These are phyloP conservation scores for Xylaria sp. DNA, from an alignment of 2,329 filamentous ascomycete species.

Conservation along the genomic window DNA sequence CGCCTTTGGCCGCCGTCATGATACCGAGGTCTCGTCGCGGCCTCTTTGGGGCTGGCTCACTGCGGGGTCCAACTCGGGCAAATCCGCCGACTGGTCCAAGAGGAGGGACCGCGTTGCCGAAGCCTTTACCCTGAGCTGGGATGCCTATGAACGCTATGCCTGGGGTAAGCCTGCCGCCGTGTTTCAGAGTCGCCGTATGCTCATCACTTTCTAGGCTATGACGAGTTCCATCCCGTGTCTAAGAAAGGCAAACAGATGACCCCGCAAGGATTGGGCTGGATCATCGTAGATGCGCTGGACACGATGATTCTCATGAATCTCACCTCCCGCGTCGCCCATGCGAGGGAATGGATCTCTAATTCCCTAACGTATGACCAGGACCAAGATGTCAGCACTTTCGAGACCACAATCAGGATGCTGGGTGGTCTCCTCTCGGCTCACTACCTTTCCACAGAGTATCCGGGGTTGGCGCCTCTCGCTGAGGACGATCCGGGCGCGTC, in stretches of 20 bases:
- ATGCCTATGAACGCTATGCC: slow-evolving; percentile 86
- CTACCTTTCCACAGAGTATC: slow-evolving; percentile 85
- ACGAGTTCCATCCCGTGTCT: slow-evolving; percentile 83
- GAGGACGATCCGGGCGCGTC: slow-evolving; percentile 72
- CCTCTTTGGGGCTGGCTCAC: slow-evolving; percentile 62
- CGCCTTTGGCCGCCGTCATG: slow-evolving; percentile 50
- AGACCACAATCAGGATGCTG: slow-evolving; percentile 97
- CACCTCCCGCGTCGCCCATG: slow-evolving; percentile 80
- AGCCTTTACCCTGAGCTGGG: slow-evolving; percentile 89
- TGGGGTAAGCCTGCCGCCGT: slow-evolving; percentile 71
- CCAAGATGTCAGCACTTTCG: slow-evolving; percentile 95
- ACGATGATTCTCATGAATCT: slow-evolving; percentile 99
- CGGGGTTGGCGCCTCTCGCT: slow-evolving; percentile 72
- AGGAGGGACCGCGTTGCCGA: slow-evolving; percentile 82
- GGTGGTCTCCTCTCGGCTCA: slow-evolving; percentile 91
- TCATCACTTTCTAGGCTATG: slow-evolving; percentile 59
- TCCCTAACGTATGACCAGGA: slow-evolving; percentile 85
- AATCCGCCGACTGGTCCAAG: slow-evolving; percentile 70
- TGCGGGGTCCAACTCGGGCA: slow-evolving; percentile 47
- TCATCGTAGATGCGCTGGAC: slow-evolving; percentile 93
- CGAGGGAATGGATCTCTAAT: slow-evolving; percentile 84
- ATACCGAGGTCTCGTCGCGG: slow-evolving; percentile 38
- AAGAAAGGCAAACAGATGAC: slow-evolving; percentile 85
- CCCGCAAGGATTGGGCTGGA: slow-evolving; percentile 90
- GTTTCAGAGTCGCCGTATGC: slow-evolving; percentile 3